phyloP scores from a whole-genome alignment of 306 rosid genomes.

The Erythrophleum fordii region DNA sequence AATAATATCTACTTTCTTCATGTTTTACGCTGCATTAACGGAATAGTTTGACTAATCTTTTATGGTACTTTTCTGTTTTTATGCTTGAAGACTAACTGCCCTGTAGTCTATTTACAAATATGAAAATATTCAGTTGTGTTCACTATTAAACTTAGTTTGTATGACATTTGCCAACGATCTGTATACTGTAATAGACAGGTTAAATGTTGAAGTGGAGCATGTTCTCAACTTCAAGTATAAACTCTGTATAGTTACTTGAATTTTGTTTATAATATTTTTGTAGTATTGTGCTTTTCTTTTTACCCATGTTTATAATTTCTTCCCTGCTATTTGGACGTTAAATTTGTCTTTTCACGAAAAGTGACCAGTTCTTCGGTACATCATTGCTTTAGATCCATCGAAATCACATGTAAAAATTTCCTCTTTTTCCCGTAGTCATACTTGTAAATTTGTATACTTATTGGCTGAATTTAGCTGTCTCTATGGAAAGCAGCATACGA shows the following conservation, averaged over 20 bases:
- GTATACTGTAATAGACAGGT: background rate
- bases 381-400: background rate
- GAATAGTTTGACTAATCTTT: background rate
- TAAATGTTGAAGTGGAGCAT: background rate
- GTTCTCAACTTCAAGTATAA: background rate
- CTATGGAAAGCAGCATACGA: background rate
- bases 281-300: background rate
- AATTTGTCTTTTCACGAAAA: conserved; percentile 18
- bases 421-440: background rate
- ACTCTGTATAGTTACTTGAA: background rate
- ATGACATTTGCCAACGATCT: conserved; percentile 8
- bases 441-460: background rate
- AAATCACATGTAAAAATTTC: background rate
- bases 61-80: background rate
- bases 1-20: background rate
- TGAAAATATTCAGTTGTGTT: background rate
- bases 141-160: background rate
- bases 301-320: background rate
- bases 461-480: background rate
- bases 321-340: background rate
- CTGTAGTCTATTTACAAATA: too few relatives aligned
- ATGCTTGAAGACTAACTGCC: background rate
- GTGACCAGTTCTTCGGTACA: background rate
- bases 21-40: background rate
- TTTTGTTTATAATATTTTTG: background rate